phyloP scores from a whole-genome alignment of 2,329 filamentous ascomycete species.

The Cercospora beticola region DNA sequence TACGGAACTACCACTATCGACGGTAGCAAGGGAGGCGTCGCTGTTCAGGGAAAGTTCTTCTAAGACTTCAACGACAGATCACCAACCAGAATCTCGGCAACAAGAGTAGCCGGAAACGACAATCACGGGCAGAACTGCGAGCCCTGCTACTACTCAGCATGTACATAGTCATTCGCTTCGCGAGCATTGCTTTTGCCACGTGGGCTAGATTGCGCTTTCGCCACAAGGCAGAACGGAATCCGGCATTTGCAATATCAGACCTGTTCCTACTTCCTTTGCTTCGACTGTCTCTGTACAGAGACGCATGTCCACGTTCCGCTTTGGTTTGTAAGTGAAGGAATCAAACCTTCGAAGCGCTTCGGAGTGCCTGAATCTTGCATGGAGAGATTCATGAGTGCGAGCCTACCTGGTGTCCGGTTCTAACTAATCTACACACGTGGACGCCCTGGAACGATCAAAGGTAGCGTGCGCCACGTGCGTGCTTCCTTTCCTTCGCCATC shows the following conservation, averaged over 20 bases:
- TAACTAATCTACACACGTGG: too few species aligned
- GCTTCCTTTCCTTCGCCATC: neutral
- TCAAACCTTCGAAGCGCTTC: too few species aligned
- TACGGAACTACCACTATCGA: slow-evolving; percentile 9
- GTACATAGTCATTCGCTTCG: neutral
- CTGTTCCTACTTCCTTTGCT: too few species aligned
- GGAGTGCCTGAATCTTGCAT: too few species aligned
- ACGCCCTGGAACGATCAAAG: neutral
- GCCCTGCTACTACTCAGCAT: neutral
- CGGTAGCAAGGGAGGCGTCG: neutral
- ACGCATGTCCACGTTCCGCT: too few species aligned
- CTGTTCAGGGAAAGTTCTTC: slow-evolving; percentile 6
- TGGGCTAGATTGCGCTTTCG: too few species aligned
- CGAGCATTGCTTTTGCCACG: neutral
- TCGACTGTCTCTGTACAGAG: too few species aligned
- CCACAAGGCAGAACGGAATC: too few species aligned
- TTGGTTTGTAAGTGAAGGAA: too few species aligned
- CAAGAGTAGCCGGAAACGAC: neutral
- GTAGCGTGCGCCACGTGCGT: neutral
- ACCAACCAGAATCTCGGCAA: neutral
- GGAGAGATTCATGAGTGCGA: too few species aligned
- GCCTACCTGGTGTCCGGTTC: too few species aligned
- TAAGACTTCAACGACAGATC: neutral
- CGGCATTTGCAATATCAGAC: too few species aligned
- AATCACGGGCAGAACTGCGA: neutral